Evolutionary conservation across 202 grass and related monocot genomes (phyloP), one percentile per base, ranked within the genome.

Genomic region (Carex arenaria): DNA sequence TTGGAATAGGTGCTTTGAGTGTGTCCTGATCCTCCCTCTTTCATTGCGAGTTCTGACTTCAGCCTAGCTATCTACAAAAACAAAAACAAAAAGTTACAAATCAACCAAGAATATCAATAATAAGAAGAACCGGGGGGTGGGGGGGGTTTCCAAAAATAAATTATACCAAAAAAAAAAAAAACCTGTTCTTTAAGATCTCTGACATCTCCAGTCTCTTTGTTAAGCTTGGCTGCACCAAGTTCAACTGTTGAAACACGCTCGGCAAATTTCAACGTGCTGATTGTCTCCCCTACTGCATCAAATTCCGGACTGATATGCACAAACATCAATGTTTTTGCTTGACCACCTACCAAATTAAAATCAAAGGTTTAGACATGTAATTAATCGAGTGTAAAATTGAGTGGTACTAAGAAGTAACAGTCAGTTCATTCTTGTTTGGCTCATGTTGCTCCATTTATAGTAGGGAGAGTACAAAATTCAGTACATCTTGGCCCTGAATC

Each of bases 291-390:
- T 22, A 88, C 63, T 71, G 91, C 89, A 90, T 99, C 93, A 82
- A 85, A 90, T 86, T 96, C 96, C 47, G 93, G 96, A 78, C 90
- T 99, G 77, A 99, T 89, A 88, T 99, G 96, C 80, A 99, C 96
- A 92, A 99, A 99, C 96, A 99, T 99, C 89, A 99, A 87, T 9
- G 96, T 99, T 86, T 99, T 99, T 30, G 96, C 96, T 85, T 99
- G 96, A 49, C 96, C 96, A 57, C 96, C 93, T 99, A 85, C 83
- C 66, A 23, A 59, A 82, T 68, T 67, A 66, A 28, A 60, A 60
- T 43, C 9, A 52, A 64, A 82, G 10, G 9, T 18, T 10, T 79
- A 61, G 61, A 19, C 51, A 10, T 11, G n/a, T 14, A 64, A 17
- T 17, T 47, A 65, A 51, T 28, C 61, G 18, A 49, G 10, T 4